Evolutionary conservation across 2,329 filamentous ascomycete species (phyloP), one percentile per base, ranked within the genome.

Genomic region (Epichloe glyceriae): DNA sequence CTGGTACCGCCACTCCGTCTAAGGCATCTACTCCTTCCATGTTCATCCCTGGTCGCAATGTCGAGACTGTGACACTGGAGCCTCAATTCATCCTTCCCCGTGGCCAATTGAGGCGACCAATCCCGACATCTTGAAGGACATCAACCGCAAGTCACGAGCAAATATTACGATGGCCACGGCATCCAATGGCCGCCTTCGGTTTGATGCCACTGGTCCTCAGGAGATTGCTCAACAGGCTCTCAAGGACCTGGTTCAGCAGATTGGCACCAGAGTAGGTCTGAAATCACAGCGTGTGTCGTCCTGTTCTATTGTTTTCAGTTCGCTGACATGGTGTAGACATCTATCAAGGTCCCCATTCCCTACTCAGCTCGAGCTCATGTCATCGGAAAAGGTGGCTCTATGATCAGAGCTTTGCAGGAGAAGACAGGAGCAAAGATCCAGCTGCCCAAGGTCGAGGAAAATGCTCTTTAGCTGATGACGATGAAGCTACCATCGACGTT

Each of bases 121-220:
- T 96, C 48, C 74, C 81, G 34, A 97, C 58, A 83, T 93, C 57
- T 73, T 96, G 62, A 86, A 88, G 64, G 89, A 96, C 57, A 87
- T 97, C 70, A 96, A 95, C 71, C 87, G 85, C 69, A 87, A 85
- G 63, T 95, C 88, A 54, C 89, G 91, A 64, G 89, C 90, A 52
- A 87, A 82, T 58, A 80, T 98, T 58, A 83, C 85, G 58, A 84
- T 90, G 75, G 80, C 80, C 52, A 78, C 80, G 53, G 81, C 83
- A n/a, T 78, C 82, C 55, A 83, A 80, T 56, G 87, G 86, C 20
- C 78, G 79, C 38, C 75, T 89, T 58, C 82, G 84, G 59, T 94
- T 98, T 63, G 86, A 91, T 66, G 89, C 88, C 46, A 85, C 82
- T 56, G 91, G 93, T 52, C 85, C 88, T 52, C 82, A 84, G 53